These are phyloP conservation scores for Leccinum longicurvipes DNA, from an alignment of 768 basidiomycete species.

Conservation along the genomic window DNA sequence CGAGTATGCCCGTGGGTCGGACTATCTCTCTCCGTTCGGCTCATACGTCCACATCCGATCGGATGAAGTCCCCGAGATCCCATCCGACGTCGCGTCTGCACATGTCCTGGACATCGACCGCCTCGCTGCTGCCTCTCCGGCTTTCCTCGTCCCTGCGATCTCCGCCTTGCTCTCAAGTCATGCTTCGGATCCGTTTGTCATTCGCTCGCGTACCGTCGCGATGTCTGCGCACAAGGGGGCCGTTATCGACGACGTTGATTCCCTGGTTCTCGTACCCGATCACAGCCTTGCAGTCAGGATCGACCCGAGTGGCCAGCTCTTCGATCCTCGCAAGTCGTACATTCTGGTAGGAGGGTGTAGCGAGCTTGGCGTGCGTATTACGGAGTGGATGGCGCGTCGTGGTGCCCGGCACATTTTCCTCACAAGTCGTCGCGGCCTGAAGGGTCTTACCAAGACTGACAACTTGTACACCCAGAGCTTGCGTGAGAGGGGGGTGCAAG, in stretches of 20 bases:
- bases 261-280: conserved; percentile 19
- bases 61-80: conserved; percentile 14
- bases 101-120: conserved; percentile 22
- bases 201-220: conserved; percentile 7
- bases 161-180: conserved; percentile 21
- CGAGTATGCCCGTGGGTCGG: conserved; percentile 15
- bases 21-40: conserved; percentile 25
- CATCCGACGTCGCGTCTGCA: conserved; percentile 14
- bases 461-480: conserved; percentile 29
- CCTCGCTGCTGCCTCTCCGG: conserved; percentile 18
- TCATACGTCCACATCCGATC: conserved; percentile 24
- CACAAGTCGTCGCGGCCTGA: conserved; percentile 24
- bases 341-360: conserved; percentile 21
- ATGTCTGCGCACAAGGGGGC: conserved; percentile 10
- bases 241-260: conserved; percentile 2
- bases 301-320: conserved; percentile 27
- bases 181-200: conserved; percentile 10
- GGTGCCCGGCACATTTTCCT: conserved; percentile 33
- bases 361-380: conserved; percentile 25
- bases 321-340: conserved; percentile 28
- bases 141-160: conserved; percentile 16
- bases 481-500: conserved; percentile 19
- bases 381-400: conserved; percentile 33
- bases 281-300: conserved; percentile 9
- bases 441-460: conserved; percentile 21